phyloP scores from a whole-genome alignment of 257 asterid species.

The Scutellaria minor region DNA sequence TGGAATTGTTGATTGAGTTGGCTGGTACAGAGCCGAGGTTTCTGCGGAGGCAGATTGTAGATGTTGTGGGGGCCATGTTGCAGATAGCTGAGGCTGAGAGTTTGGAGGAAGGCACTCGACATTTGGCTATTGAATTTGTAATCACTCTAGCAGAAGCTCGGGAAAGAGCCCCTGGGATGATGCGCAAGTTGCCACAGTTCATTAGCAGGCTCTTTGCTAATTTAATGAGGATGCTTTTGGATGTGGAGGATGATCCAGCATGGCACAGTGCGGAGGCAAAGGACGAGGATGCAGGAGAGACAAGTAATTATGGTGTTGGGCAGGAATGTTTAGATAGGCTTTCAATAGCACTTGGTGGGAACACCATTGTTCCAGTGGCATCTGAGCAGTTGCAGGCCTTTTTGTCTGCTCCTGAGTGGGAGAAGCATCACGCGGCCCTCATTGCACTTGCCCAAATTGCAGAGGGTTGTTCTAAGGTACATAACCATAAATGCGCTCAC shows the following conservation, averaged over 20 bases:
- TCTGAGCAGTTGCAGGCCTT: conserved; percentile 81
- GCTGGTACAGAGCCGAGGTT: conserved; percentile 96
- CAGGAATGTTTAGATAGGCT: conserved; percentile 97
- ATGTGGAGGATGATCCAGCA: conserved; percentile 86
- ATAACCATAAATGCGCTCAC: background rate
- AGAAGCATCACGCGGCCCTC: conserved; percentile 90
- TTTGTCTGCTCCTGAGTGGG: conserved; percentile 91
- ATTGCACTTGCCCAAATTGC: conserved; percentile 99
- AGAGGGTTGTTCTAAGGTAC: conserved; percentile 91
- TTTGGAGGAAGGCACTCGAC: conserved; percentile 93
- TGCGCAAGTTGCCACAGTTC: conserved; percentile 97
- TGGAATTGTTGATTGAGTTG: conserved; percentile 89
- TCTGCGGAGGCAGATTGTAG: conserved; percentile 86
- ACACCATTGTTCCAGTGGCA: conserved; percentile 92
- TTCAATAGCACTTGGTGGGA: conserved; percentile 89
- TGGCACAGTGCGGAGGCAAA: conserved; percentile 91
- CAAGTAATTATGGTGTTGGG: conserved; percentile 84
- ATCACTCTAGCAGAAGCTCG: conserved; percentile 93
- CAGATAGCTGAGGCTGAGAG: conserved; percentile 91
- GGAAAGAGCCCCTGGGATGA: conserved; percentile 99
- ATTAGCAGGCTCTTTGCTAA: conserved; percentile 77
- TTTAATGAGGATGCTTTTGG: conserved; percentile 86
- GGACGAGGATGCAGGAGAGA: conserved; percentile 98
- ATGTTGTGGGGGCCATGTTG: conserved; percentile 92
- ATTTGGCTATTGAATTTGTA: conserved; percentile 94